Evolutionary conservation across 1,139 yeast genomes (phyloP).

Genomic region (Wickerhamiella infanticola): DNA sequence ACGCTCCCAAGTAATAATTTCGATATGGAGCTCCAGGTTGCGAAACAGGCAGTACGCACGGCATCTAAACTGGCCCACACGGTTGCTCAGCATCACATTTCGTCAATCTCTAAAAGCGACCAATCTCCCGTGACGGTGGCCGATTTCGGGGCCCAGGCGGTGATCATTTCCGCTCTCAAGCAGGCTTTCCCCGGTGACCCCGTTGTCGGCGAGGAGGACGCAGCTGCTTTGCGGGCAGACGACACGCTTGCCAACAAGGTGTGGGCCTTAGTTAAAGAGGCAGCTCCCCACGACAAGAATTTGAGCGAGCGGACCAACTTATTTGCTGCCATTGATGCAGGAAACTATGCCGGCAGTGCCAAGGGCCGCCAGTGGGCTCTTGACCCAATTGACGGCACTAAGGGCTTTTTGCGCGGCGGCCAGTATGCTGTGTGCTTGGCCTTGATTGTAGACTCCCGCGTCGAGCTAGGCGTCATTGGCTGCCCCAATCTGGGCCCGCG

Average conservation of each 20-base stretch:
- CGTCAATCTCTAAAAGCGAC: constrained; percentile 63
- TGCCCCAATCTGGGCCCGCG: constrained; percentile 62
- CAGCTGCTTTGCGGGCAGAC: constrained; percentile 42
- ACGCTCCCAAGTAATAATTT: too few species aligned
- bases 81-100: constrained; percentile 42
- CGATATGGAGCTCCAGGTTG: constrained; percentile 45
- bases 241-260: constrained; percentile 31
- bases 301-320: constrained; percentile 36
- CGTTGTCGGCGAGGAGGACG: constrained; percentile 90
- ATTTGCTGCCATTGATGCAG: constrained; percentile 56
- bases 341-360: constrained; percentile 61
- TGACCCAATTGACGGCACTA: constrained; percentile 97
- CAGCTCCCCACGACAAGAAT: constrained; percentile 18
- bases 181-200: constrained; percentile 69
- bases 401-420: constrained; percentile 89
- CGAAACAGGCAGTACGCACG: constrained; percentile 78
- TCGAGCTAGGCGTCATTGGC: constrained; percentile 83
- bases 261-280: constrained; percentile 22
- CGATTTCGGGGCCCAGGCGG: constrained; percentile 92
- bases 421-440: constrained; percentile 96
- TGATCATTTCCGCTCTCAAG: constrained; percentile 69
- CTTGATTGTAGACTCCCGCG: constrained; percentile 68
- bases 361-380: constrained; percentile 87
- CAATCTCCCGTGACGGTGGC: constrained; percentile 94
- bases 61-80: constrained; percentile 66